A percentile compares a stretch with the other conserved stretches of the same genome.
Conservation (phyloP, 306 rosid genomes). For the Vicia faba region DNA sequence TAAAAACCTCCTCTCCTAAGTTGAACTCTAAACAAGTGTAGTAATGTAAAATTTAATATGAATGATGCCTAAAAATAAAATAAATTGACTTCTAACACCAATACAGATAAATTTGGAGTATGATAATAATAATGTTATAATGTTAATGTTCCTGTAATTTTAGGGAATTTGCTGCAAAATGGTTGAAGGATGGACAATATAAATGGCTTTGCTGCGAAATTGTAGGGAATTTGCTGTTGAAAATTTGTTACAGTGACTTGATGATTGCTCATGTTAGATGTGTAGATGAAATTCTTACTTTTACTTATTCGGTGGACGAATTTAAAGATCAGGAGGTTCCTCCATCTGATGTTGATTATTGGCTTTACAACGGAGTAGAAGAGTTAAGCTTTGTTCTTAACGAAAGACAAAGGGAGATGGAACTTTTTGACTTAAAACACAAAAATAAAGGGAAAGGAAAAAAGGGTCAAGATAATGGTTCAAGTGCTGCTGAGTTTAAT, state of each 20-base stretch:
- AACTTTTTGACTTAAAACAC: slow-evolving; percentile 62
- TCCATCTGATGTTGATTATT: slow-evolving; percentile 83
- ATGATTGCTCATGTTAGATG: slow-evolving; percentile 84
- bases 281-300: slow-evolving; percentile 79
- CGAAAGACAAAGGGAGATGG: slow-evolving; percentile 93
- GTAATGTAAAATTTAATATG: too few species aligned
- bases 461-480: slow-evolving; percentile 50
- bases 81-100: too few species aligned
- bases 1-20: too few species aligned
- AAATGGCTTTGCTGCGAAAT: too few species aligned
- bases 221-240: slow-evolving; percentile 40
- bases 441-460: too few species aligned
- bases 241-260: slow-evolving; percentile 64
- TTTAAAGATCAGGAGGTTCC: slow-evolving; percentile 63
- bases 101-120: too few species aligned
- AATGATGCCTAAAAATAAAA: too few species aligned
- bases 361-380: slow-evolving; percentile 86
- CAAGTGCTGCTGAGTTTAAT: slow-evolving; percentile 55
- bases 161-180: too few species aligned
- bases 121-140: too few species aligned
- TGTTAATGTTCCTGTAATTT: too few species aligned
- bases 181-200: too few species aligned
- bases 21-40: too few species aligned
- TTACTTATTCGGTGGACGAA: slow-evolving; percentile 62
- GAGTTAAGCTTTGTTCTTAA: slow-evolving; percentile 73